Evolutionary conservation across 73 alveolate genomes (phyloP), one percentile per base, ranked within the genome.

Genomic region (Stentor roeselii): DNA sequence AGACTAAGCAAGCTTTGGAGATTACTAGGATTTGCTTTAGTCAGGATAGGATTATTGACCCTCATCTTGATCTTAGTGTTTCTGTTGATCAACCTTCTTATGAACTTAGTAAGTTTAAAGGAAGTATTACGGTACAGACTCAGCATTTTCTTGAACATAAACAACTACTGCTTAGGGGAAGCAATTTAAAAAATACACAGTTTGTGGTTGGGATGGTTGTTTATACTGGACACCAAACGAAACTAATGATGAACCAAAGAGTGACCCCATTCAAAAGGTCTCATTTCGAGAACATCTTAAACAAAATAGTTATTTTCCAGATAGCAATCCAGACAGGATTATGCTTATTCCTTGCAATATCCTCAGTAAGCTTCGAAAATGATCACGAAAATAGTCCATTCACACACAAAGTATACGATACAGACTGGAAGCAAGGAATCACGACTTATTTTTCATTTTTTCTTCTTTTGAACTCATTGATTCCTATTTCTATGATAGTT

Each of bases 401-500:
- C 60, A 27, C 41, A 42, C 84, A 75, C 92, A 40, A 3, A 36
- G 78, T 59, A 60, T 61, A 82, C 15, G 42, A 92, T 59, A 50
- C 82, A 59, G 89, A 91, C 80, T 39, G 85, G 6, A 82, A 86
- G 6, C 93, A 90, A 59, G 90, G 95, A n/a, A 75, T 89, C 32
- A 60, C 96, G 42, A 88, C 95, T 39, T 97, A 95, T 90, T 94
- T 97, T 80, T 89, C 99, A 1, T 97, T 94, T 91, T 89, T 97
- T 84, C 87, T 96, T 31, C 92, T 97, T 50, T 84, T 96, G 78
- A 97, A 97, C 88, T 96, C 99, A 34, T 78, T 97, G 91, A 95
- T 97, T 21, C 99, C 99, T 4, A 97, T 97, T 38, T 96, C 99
- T 38, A 92, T 97, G 74, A 90, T 96, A 3, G 95, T 97, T 31